Evolutionary conservation across 1,284 basidiomycete genomes (phyloP).

Genomic region (Schizophyllum amplum): DNA sequence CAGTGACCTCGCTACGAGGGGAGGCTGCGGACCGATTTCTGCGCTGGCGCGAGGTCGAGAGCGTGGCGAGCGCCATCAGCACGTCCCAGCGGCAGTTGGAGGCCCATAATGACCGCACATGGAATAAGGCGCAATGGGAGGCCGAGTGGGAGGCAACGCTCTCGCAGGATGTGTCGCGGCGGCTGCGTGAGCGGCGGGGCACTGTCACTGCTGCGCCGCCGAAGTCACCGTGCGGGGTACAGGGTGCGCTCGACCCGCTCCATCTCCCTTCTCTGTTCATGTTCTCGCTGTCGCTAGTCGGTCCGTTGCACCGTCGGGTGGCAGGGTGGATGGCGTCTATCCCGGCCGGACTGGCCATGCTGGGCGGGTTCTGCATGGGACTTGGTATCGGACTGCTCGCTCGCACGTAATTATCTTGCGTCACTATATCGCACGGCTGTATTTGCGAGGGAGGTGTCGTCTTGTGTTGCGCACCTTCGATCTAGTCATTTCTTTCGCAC

Average conservation of each 20-base stretch:
- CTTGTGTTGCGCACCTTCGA: neutral
- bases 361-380: neutral
- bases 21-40: conserved; percentile 65
- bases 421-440: neutral
- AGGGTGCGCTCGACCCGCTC: neutral
- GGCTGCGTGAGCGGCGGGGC: conserved; percentile 22
- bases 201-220: neutral
- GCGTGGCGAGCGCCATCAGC: conserved; percentile 31
- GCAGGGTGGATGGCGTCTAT: neutral
- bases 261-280: neutral
- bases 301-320: neutral
- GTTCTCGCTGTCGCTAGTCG: neutral
- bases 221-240: neutral
- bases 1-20: conserved; percentile 41
- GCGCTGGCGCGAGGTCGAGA: conserved; percentile 61
- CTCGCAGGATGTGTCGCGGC: conserved; percentile 47
- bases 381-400: neutral
- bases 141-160: conserved; percentile 50
- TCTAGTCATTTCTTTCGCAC: neutral
- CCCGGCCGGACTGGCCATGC: neutral
- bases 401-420: neutral
- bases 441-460: neutral
- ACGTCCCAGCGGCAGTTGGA: conserved; percentile 1
- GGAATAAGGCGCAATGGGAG: conserved; percentile 57
- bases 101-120: conserved; percentile 18